Evolutionary conservation across 768 basidiomycete species (phyloP).

Genomic region (Leccinum uliginosum): DNA sequence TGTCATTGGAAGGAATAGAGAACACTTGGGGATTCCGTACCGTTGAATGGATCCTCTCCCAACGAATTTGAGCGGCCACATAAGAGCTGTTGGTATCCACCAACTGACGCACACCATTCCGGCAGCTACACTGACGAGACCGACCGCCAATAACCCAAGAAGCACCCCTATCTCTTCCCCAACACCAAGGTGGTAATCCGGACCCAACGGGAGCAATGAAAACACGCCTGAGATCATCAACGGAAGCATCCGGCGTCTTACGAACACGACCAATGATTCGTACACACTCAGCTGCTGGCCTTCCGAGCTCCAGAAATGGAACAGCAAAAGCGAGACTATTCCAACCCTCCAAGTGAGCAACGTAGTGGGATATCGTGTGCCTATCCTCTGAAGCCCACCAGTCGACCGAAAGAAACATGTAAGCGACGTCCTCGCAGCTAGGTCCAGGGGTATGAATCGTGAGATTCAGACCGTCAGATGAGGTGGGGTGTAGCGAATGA

Average conservation of each 20-base stretch:
- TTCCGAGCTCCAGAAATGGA: constrained; percentile 42
- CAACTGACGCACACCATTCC: constrained; percentile 63
- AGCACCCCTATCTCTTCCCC: constrained; percentile 41
- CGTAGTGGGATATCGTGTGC: constrained; percentile 70
- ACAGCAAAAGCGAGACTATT: constrained; percentile 54
- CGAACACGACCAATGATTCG: constrained; percentile 48
- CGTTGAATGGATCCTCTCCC: constrained; percentile 6
- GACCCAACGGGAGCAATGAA: constrained; percentile 55
- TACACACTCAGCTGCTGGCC: constrained; percentile 40
- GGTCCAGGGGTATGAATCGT: constrained; percentile 54
- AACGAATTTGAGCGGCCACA: constrained; percentile 40
- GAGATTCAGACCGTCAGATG: constrained; percentile 45
- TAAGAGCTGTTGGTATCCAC: constrained; percentile 46
- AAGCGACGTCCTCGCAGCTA: constrained; percentile 39
- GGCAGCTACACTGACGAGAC: constrained; percentile 52
- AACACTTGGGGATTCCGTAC: constrained; percentile 6
- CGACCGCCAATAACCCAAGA: constrained; percentile 44
- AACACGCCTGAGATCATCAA: constrained; percentile 44
- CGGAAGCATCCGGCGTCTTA: constrained; percentile 34
- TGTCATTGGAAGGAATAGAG: neutral
- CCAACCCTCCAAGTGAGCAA: constrained; percentile 72
- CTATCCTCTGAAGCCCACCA: constrained; percentile 63
- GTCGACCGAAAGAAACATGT: constrained; percentile 58
- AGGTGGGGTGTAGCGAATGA: constrained; percentile 15
- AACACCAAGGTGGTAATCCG: constrained; percentile 55